phyloP scores from a whole-genome alignment of 352 stramenopile species.

The Phytophthora aleatoria region DNA sequence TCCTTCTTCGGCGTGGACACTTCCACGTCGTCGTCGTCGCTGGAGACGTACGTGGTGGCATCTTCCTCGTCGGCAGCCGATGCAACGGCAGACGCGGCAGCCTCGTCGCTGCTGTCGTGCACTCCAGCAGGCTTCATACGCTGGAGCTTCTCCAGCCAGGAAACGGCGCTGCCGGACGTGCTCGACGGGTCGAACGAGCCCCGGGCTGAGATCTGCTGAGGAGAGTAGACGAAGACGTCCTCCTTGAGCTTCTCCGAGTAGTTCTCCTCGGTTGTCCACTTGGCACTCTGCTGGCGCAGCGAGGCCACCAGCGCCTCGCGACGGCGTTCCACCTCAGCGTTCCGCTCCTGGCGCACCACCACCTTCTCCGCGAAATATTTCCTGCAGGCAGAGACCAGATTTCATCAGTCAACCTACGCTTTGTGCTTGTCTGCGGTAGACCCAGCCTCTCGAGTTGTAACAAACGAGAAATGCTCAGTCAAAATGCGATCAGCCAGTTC shows the following conservation, averaged over 20 bases:
- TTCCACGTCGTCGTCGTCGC: constrained; percentile 14
- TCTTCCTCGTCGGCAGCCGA: constrained; percentile 35
- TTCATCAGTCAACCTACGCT: neutral
- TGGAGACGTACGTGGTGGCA: constrained; percentile 2
- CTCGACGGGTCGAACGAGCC: constrained; percentile 72
- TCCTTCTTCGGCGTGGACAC: constrained; percentile 19
- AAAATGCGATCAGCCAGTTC: neutral
- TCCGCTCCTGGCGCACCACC: constrained; percentile 65
- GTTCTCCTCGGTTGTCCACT: constrained; percentile 80
- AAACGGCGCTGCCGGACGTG: constrained; percentile 73
- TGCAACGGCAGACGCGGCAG: constrained; percentile 26
- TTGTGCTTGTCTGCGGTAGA: neutral
- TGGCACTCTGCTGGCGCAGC: constrained; percentile 62
- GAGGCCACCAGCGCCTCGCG: constrained; percentile 66
- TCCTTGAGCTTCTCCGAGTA: constrained; percentile 82
- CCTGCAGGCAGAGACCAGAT: constrained; percentile 25
- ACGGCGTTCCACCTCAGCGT: constrained; percentile 67
- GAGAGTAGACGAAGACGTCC: constrained; percentile 87
- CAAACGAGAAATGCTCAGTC: neutral
- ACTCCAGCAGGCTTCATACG: constrained; percentile 82
- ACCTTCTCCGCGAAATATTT: constrained; percentile 85
- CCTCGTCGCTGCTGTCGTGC: constrained; percentile 39
- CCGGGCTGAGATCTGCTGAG: constrained; percentile 67
- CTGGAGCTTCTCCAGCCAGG: constrained; percentile 89
- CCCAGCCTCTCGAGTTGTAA: neutral